A percentile compares a stretch with the other conserved stretches of the same genome.
Evolutionary conservation across 768 basidiomycete species (phyloP).

Genomic region (Boletus rufocinnamomeus): DNA sequence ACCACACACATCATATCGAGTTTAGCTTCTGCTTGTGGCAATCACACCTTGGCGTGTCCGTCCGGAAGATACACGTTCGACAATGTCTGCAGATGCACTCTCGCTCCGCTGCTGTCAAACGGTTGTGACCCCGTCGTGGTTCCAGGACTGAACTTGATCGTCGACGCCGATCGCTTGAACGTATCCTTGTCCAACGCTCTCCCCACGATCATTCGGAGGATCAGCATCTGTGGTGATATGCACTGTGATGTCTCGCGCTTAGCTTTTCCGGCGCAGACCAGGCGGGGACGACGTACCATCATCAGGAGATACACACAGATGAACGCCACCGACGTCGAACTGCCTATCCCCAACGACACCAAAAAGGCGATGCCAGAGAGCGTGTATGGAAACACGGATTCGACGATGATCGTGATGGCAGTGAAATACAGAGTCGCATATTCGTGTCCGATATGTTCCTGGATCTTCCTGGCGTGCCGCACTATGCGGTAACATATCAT

Average conservation of each 20-base stretch:
- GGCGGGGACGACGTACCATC: slow-evolving; percentile 18
- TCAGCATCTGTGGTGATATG: slow-evolving; percentile 31
- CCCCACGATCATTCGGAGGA: slow-evolving; percentile 25
- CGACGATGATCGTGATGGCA: slow-evolving; percentile 17
- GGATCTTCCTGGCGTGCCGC: slow-evolving; percentile 8
- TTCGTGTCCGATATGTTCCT: slow-evolving; percentile 17
- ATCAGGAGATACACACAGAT: slow-evolving; percentile 15
- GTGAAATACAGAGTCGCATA: slow-evolving; percentile 21
- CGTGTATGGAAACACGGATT: slow-evolving; percentile 30
- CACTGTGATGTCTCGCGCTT: slow-evolving; percentile 13
- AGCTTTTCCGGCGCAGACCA: background rate
- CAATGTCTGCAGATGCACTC: background rate
- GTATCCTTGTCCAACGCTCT: slow-evolving; percentile 16
- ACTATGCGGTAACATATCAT: slow-evolving; percentile 27
- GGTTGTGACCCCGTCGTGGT: background rate
- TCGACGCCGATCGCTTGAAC: background rate
- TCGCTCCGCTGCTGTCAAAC: background rate
- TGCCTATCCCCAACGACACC: slow-evolving; percentile 19
- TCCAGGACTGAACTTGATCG: slow-evolving; percentile 13
- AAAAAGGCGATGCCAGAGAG: slow-evolving; percentile 28
- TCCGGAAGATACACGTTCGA: background rate
- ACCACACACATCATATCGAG: background rate
- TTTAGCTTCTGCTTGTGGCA: background rate
- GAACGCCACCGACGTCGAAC: slow-evolving; percentile 16
- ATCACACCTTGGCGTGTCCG: background rate